Base-by-base conservation (phyloP, 1,284 basidiomycete genomes). In the Trichosporon sp. region DNA sequence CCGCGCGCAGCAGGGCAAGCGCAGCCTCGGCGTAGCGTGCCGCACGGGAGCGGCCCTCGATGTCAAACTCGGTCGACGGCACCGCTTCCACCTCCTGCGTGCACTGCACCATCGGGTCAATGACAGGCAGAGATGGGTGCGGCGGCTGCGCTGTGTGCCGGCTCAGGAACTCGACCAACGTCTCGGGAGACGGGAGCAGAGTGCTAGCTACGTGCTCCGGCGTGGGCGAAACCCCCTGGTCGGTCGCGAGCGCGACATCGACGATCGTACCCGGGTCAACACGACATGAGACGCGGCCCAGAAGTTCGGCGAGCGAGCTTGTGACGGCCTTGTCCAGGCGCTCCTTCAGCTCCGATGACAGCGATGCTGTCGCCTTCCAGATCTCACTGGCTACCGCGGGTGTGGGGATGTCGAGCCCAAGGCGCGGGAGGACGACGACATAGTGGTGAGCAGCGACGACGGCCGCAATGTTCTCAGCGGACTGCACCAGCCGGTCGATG, bases 11-110 rank as follows among this genome's bases (percentile, higher is more conserved):
- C 38, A 90, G 80, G 1, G 88, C 84, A 2, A 94, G 82, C 11
- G 92, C 83, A 0, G 90, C 90, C 56, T 86, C 82, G 11, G 89
- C 86, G 0, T 87, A 83, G 8, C 95, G 89, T 0, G 90, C 89
- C 76, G 92, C 94, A 2, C 86, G 67, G 0, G 82, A 81, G 35
- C 80, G 74, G 4, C 83, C 83, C 4, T 74, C 68, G 0, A 61
- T 72, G 75, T 92, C 89, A 67, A 83, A 86, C 3, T 75, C 68
- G 0, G 73, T 71, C 2, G 71, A 37, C 1, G 67, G 54, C n/a
- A 67, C 21, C 21, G 66, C 66, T 8, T 59, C 67, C n/a, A 69
- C 68, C 12, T 67, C 71, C 4, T 68, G n/a, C 10, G 65, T 68
- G 48, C 70, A 76, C 0, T 76, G 78, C 10, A 79, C 71, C 31